Conservation (phyloP, 331 rosid genomes). For the Dryas integrifolia region DNA sequence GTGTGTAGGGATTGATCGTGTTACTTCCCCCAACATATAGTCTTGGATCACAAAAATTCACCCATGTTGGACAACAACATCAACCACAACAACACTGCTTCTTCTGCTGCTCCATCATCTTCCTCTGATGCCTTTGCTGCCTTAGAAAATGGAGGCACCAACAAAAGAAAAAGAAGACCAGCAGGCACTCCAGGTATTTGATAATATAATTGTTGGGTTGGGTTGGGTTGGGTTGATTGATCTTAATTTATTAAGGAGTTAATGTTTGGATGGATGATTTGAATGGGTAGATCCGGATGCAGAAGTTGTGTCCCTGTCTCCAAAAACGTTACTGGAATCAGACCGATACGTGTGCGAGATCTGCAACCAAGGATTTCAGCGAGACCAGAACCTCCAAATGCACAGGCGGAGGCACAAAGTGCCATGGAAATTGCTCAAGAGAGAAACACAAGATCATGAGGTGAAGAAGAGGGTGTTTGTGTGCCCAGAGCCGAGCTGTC, state of each 20-base stretch:
- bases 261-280: too few relatives aligned
- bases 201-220: too few relatives aligned
- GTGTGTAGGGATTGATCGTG: conserved; percentile 22
- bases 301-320: conserved; percentile 86
- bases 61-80: conserved; percentile 61
- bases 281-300: conserved; percentile 78
- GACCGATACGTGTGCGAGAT: conserved; percentile 95
- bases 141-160: conserved; percentile 53
- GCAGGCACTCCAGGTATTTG: conserved; percentile 89
- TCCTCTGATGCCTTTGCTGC: conserved; percentile 46
- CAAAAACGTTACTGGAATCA: conserved; percentile 81
- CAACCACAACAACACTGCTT: conserved; percentile 25
- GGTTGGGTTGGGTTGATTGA: too few relatives aligned
- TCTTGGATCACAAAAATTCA: conserved; percentile 21
- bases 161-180: conserved; percentile 87
- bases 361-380: conserved; percentile 95
- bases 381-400: conserved; percentile 98
- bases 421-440: conserved; percentile 85
- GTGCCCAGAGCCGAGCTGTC: conserved; percentile 84
- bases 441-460: conserved; percentile 49
- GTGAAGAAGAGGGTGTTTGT: conserved; percentile 77
- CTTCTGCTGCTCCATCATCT: conserved; percentile 45
- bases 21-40: conserved; percentile 20
- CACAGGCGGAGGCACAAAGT: conserved; percentile 89
- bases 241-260: too few relatives aligned